phyloP scores from a whole-genome alignment of 208 protist species.

The Trypanosoma grayi region DNA sequence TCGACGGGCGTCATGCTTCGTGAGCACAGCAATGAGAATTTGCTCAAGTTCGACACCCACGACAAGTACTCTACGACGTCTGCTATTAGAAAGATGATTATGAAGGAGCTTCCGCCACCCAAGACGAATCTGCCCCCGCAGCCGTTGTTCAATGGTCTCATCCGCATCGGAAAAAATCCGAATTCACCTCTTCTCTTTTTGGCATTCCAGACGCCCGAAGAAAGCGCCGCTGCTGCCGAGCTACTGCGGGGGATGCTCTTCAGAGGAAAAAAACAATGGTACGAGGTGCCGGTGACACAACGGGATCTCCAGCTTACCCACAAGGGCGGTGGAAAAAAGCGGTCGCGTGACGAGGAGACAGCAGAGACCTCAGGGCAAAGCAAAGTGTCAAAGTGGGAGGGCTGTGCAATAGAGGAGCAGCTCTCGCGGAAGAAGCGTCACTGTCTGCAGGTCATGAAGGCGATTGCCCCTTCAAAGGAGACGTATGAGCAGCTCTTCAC shows the following conservation, averaged over 20 bases:
- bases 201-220: slow-evolving; percentile 67
- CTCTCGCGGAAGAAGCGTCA: slow-evolving; percentile 67
- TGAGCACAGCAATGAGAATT: slow-evolving; percentile 81
- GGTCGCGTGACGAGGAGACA: slow-evolving; percentile 33
- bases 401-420: slow-evolving; percentile 71
- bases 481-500: slow-evolving; percentile 47
- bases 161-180: slow-evolving; percentile 88
- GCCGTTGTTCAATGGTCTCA: slow-evolving; percentile 67
- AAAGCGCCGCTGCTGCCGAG: slow-evolving; percentile 38
- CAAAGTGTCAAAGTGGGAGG: slow-evolving; percentile 75
- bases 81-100: slow-evolving; percentile 73
- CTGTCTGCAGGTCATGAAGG: slow-evolving; percentile 62
- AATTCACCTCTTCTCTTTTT: slow-evolving; percentile 69
- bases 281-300: slow-evolving; percentile 43
- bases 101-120: slow-evolving; percentile 43
- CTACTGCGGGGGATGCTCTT: slow-evolving; percentile 45
- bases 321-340: slow-evolving; percentile 63
- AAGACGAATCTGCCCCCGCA: slow-evolving; percentile 31
- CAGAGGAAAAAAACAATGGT: slow-evolving; percentile 56
- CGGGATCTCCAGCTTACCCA: slow-evolving; percentile 72
- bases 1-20: slow-evolving; percentile 32
- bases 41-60: slow-evolving; percentile 88
- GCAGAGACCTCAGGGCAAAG: slow-evolving; percentile 17
- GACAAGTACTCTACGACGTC: slow-evolving; percentile 78
- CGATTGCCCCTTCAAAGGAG: slow-evolving; percentile 30